These are phyloP conservation scores for Leishmania tropica DNA, from an alignment of 208 protist genomes.

Conservation along the genomic window DNA sequence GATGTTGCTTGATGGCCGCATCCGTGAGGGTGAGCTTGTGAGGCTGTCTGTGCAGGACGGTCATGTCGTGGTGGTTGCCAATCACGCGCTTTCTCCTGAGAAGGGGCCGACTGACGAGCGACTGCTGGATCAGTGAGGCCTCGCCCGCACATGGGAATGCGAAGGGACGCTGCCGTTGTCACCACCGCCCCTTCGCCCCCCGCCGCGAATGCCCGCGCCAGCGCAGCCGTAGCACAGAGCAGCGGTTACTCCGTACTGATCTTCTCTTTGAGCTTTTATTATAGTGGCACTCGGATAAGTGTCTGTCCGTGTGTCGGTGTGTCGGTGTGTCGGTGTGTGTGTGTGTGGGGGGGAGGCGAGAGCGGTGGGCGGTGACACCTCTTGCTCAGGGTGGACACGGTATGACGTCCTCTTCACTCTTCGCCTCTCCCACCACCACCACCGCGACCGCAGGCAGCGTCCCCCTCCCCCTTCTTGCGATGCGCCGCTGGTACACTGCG, in stretches of 20 bases:
- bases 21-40: slow-evolving; percentile 78
- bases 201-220: too few relatives aligned
- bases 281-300: background rate
- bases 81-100: slow-evolving; percentile 50
- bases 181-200: too few relatives aligned
- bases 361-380: background rate
- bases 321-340: background rate
- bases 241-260: background rate
- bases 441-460: background rate
- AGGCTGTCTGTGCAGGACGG: slow-evolving; percentile 49
- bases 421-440: background rate
- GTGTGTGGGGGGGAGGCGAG: background rate
- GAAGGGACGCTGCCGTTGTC: background rate
- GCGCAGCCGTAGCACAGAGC: background rate
- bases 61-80: slow-evolving; percentile 56
- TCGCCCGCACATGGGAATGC: background rate
- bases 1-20: slow-evolving; percentile 83
- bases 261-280: background rate
- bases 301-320: too few relatives aligned
- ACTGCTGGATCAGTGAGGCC: slow-evolving; percentile 10
- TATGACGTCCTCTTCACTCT: background rate
- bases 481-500: background rate
- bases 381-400: background rate
- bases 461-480: background rate
- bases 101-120: slow-evolving; percentile 42